Base-by-base conservation (phyloP, 1,284 basidiomycete species). In the Cryptococcus sp. region DNA sequence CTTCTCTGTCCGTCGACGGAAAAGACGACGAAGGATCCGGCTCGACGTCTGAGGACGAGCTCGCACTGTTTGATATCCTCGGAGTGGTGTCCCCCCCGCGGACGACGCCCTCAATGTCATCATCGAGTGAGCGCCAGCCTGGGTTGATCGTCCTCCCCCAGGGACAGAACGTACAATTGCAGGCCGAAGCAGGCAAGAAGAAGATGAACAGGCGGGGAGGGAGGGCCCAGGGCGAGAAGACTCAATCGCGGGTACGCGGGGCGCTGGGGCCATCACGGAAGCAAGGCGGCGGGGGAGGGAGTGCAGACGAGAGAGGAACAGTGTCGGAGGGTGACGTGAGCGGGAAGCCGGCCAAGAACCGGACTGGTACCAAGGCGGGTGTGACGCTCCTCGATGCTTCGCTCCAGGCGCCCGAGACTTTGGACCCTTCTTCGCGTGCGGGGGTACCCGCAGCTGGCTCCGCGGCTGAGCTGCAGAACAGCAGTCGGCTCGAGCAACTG, bases 51-150 rank as follows among this genome's bases (percentile, higher is more conserved):
- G 67, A 67, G 33, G 65, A 71, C 24, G 63, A 66, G 20, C 64
- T 66, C n/a, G 62, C 62, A 21, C 53, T 72, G 35, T 65, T 72
- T 35, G 64, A 72, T 47, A 54, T 72, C 12, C 63, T 72, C 7
- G 70, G 70, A 7, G 63, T 72, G 1, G 35, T 53, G 2, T 55
- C 62, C 6, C 52, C 55, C 16, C 46, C 56, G 4, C 28, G 28
- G 20, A 20, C 24, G 42, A 21, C 13, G 2, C 50, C 47, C 13
- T 21, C 43, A 12, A 28, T 37, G 6, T 47, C 50, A 28, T 6
- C 20, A 18, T 38, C 46, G 24, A 11, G 15, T 3, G 46, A 44
- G 1, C 35, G 55, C 5, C 53, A 46, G 24, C 50, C 52, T 24
- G 64, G 63, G 9, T 39, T 66, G 2, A 51, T 66, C 43, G 52